phyloP scores from a whole-genome alignment of 306 rosid genomes.

The Luffa aegyptiaca region DNA sequence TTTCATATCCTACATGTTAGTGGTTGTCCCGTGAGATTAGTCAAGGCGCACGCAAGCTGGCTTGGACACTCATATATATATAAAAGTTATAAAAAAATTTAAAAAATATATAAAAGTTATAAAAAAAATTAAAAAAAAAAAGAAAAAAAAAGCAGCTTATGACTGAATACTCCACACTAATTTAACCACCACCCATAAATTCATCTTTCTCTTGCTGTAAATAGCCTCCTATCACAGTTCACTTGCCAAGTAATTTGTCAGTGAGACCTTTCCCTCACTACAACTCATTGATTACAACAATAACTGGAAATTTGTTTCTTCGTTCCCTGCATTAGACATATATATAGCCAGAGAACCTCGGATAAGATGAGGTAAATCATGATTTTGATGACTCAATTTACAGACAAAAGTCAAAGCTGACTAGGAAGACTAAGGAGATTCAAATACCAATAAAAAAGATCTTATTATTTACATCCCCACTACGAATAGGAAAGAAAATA shows the following conservation, averaged over 20 bases:
- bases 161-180: not conserved
- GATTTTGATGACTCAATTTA: not conserved
- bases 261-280: not conserved
- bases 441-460: not conserved
- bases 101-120: no score
- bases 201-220: not conserved
- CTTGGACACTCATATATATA: no score
- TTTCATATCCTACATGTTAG: no score
- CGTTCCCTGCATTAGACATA: not conserved
- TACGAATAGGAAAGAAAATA: not conserved
- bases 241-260: not conserved
- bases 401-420: not conserved
- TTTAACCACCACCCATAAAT: not conserved
- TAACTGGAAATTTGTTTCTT: not conserved
- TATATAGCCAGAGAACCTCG: not conserved
- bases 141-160: not conserved
- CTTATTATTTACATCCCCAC: not conserved
- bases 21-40: no score
- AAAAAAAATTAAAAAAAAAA: no score
- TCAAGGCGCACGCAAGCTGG: no score
- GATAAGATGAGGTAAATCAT: not conserved
- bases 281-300: not conserved
- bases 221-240: not conserved
- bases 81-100: no score
- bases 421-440: not conserved